Percentiles rank a stretch among this genome's conserved stretches.
Conservation (phyloP, 768 basidiomycete species). For the Boletus speciosus region DNA sequence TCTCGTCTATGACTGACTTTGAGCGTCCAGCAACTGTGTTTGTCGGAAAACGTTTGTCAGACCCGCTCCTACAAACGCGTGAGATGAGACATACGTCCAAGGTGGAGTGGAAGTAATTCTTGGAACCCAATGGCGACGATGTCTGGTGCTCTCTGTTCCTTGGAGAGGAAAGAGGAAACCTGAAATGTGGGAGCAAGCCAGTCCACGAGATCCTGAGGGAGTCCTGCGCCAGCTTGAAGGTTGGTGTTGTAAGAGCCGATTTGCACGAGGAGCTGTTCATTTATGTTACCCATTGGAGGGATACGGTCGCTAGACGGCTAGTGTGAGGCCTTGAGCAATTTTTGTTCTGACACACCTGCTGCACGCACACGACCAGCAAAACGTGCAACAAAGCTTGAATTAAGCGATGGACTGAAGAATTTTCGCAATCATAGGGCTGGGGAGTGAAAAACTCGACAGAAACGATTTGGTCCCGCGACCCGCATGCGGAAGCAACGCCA, state of each 20-base stretch:
- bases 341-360: not conserved
- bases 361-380: not conserved
- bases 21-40: constrained; percentile 74
- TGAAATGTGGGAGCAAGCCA: constrained; percentile 86
- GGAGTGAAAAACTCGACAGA: not conserved
- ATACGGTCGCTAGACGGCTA: not conserved
- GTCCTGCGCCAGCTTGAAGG: constrained; percentile 67
- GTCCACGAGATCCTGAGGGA: constrained; percentile 85
- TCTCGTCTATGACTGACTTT: constrained; percentile 60
- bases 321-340: not conserved
- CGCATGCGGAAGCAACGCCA: not conserved
- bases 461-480: not conserved
- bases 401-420: not conserved
- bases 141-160: constrained; percentile 67
- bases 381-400: not conserved
- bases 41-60: constrained; percentile 7
- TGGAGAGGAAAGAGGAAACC: constrained; percentile 68
- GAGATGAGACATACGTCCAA: constrained; percentile 59
- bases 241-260: constrained; percentile 92
- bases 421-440: not conserved
- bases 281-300: constrained; percentile 13
- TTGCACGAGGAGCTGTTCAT: constrained; percentile 56
- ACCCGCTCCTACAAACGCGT: not conserved
- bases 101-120: constrained; percentile 86
- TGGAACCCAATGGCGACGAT: constrained; percentile 91